A percentile compares a stretch with the other conserved stretches of the same genome.
These are phyloP conservation scores for Cucumis hystrix DNA, from an alignment of 306 rosid genomes.

Conservation along the genomic window DNA sequence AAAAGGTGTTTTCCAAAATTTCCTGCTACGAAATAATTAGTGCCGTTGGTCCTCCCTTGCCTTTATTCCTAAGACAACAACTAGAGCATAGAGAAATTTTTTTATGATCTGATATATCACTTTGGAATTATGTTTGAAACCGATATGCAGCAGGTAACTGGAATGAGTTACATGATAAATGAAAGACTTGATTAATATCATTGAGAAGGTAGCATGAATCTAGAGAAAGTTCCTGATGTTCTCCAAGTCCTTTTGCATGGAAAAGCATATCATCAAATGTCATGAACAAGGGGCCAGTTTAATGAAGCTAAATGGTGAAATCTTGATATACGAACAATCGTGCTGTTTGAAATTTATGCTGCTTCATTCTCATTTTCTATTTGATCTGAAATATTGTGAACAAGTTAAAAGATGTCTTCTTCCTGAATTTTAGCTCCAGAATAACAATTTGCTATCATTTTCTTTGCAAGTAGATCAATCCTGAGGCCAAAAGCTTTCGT, in stretches of 20 bases:
- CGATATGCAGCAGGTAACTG: neutral
- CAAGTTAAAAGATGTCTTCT: neutral
- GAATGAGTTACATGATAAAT: neutral
- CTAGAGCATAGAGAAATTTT: neutral
- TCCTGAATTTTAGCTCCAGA: neutral
- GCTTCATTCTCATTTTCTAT: neutral
- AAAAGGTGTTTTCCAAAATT: no score
- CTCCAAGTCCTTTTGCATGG: neutral
- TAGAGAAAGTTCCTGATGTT: neutral
- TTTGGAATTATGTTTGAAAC: neutral
- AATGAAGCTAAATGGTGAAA: neutral
- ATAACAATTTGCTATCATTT: no score
- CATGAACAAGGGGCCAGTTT: neutral
- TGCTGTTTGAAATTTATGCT: neutral
- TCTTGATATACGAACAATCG: neutral
- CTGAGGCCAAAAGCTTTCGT: conserved; percentile 5
- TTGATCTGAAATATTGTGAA: neutral
- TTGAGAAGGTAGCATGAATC: neutral
- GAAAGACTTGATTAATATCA: neutral
- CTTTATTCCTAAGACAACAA: neutral
- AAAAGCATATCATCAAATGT: neutral
- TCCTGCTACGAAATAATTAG: neutral
- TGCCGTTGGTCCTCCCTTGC: neutral
- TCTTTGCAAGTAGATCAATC: no score
- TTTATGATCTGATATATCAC: neutral